These are phyloP conservation scores for Coemansia sp. DNA, from an alignment of 192 early-diverging fungal genomes.

Conservation along the genomic window DNA sequence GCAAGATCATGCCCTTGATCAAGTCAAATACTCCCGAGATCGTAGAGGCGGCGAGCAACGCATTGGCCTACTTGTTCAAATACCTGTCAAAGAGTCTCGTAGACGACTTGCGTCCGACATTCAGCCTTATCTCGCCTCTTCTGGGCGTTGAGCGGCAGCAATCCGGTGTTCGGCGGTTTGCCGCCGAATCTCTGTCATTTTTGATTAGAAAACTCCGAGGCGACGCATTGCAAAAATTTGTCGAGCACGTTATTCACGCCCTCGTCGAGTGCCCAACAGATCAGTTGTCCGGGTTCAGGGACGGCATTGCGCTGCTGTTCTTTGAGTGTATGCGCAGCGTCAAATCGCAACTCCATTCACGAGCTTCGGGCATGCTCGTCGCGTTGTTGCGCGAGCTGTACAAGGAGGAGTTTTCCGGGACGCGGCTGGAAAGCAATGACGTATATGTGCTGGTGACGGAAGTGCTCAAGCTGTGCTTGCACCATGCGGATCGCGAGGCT, in stretches of 20 bases:
- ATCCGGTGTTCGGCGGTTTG: conserved; percentile 82
- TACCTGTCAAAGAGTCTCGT: conserved; percentile 75
- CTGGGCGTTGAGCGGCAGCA: conserved; percentile 73
- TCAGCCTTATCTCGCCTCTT: conserved; percentile 74
- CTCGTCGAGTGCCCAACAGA: conserved; percentile 29
- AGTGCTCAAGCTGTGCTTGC: conserved; percentile 45
- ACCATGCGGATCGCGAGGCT: conserved; percentile 30
- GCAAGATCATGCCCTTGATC: conserved; percentile 69
- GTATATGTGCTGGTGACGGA: conserved; percentile 30
- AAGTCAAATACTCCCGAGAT: conserved; percentile 70
- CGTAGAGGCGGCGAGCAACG: conserved; percentile 85
- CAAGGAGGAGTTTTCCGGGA: conserved; percentile 25
- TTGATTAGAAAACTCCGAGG: conserved; percentile 79
- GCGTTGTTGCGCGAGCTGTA: conserved; percentile 43
- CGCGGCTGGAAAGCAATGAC: conserved; percentile 25
- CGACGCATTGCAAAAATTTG: conserved; percentile 63
- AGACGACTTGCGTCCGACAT: conserved; percentile 73
- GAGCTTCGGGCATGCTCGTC: conserved; percentile 47
- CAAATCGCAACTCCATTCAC: conserved; percentile 62
- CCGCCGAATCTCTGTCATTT: conserved; percentile 91
- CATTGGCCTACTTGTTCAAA: conserved; percentile 92
- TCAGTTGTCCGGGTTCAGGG: conserved; percentile 60
- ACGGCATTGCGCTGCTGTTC: conserved; percentile 81
- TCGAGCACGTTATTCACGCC: conserved; percentile 64
- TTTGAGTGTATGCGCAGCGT: conserved; percentile 84